Evolutionary conservation across 768 basidiomycete species (phyloP).

Genomic region (Leccinum ochraceum): DNA sequence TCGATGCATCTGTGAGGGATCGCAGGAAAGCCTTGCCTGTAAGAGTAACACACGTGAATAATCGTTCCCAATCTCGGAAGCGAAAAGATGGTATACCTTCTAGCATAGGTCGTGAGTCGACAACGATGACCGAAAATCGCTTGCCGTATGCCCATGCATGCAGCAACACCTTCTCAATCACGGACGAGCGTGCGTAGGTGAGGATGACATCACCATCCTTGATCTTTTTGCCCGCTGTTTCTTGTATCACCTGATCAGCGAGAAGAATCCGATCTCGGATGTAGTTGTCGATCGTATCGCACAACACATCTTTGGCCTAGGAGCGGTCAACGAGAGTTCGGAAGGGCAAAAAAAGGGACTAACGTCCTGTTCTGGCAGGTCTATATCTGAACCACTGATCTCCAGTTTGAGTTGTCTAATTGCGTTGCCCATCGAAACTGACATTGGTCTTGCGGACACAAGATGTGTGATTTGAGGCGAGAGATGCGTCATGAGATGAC

Average conservation of each 20-base stretch:
- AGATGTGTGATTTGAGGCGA: slow-evolving; percentile 93
- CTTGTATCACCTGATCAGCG: slow-evolving; percentile 92
- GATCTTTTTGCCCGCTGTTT: slow-evolving; percentile 88
- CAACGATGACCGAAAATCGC: slow-evolving; percentile 85
- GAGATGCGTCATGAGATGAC: slow-evolving; percentile 89
- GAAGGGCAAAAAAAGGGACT: slow-evolving; percentile 19
- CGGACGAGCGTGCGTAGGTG: slow-evolving; percentile 95
- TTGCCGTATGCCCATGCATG: slow-evolving; percentile 74
- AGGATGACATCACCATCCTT: slow-evolving; percentile 91
- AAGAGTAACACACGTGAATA: slow-evolving; percentile 4
- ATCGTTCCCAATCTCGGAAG: background rate
- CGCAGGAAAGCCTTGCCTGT: slow-evolving; percentile 78
- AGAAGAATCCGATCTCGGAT: slow-evolving; percentile 91
- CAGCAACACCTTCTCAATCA: slow-evolving; percentile 88
- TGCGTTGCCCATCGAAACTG: slow-evolving; percentile 92
- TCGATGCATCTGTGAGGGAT: slow-evolving; percentile 62
- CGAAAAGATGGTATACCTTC: slow-evolving; percentile 59
- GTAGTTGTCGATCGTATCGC: slow-evolving; percentile 87
- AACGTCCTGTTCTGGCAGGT: slow-evolving; percentile 94
- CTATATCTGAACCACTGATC: slow-evolving; percentile 89
- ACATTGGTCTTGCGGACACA: slow-evolving; percentile 86
- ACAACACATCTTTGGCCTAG: slow-evolving; percentile 86
- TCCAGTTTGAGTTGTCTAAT: slow-evolving; percentile 94
- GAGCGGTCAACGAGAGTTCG: slow-evolving; percentile 4
- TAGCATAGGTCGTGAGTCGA: slow-evolving; percentile 92